Evolutionary conservation across 495 filamentous ascomycete species (phyloP).

Genomic region (Penicillium flavigenum): DNA sequence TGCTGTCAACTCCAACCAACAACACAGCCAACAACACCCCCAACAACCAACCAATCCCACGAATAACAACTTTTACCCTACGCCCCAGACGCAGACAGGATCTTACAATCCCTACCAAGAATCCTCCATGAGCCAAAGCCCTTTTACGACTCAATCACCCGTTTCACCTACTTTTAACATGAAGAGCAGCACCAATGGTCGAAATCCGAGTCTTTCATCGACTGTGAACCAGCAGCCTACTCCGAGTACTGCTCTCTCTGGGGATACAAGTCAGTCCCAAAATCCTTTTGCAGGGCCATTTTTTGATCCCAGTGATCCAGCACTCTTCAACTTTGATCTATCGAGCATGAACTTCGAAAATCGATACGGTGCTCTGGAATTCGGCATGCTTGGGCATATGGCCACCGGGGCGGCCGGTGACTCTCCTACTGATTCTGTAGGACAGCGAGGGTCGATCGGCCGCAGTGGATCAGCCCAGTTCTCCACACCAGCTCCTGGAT

Average conservation of each 20-base stretch:
- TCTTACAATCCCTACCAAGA: constrained; percentile 46
- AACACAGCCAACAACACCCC: background rate
- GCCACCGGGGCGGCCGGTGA: constrained; percentile 80
- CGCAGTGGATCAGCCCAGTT: constrained; percentile 50
- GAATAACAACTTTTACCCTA: constrained; percentile 34
- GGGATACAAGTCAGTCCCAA: constrained; percentile 33
- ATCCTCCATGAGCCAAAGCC: constrained; percentile 41
- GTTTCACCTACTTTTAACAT: constrained; percentile 65
- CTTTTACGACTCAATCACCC: constrained; percentile 67
- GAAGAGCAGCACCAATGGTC: constrained; percentile 38
- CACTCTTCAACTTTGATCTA: constrained; percentile 89
- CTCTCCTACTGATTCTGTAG: constrained; percentile 63
- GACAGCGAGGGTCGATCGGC: constrained; percentile 50
- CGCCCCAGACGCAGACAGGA: constrained; percentile 34
- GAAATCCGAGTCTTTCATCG: constrained; percentile 41
- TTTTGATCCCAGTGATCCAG: constrained; percentile 88
- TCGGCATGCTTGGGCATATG: constrained; percentile 93
- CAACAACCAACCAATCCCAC: constrained; percentile 29
- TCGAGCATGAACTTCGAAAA: constrained; percentile 94
- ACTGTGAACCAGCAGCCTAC: constrained; percentile 38
- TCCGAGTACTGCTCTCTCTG: constrained; percentile 35
- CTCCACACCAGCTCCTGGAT: constrained; percentile 40
- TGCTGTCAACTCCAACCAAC: constrained; percentile 18
- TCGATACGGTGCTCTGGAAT: constrained; percentile 89
- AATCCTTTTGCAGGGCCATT: constrained; percentile 58